phyloP scores from a whole-genome alignment of 371 early-diverging fungal genomes.

The Sporodiniella umbellata region DNA sequence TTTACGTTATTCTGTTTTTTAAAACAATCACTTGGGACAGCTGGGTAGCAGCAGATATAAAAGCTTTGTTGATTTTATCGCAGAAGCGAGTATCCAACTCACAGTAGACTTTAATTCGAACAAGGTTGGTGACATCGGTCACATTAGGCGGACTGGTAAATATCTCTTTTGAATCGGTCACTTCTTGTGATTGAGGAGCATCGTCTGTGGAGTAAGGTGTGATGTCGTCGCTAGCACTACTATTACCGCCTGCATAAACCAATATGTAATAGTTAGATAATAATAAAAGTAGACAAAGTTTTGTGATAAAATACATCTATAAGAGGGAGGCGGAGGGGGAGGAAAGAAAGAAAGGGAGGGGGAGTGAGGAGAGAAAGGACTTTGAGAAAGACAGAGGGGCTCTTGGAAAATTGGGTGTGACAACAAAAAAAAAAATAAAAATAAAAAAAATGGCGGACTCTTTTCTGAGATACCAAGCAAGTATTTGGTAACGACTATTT shows the following conservation, averaged over 20 bases:
- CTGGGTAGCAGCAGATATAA: slow-evolving; percentile 14
- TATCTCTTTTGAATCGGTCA: slow-evolving; percentile 6
- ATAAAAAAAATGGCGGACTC: no score
- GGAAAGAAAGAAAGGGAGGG: no score
- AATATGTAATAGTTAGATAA: neutral
- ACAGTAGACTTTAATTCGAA: slow-evolving; percentile 18
- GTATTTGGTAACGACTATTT: no score
- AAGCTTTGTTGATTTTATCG: slow-evolving; percentile 15
- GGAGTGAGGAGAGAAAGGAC: no score
- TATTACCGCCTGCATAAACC: neutral
- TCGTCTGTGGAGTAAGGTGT: neutral
- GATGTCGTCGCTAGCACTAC: slow-evolving; percentile 1
- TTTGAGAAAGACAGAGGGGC: no score
- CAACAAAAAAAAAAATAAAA: no score
- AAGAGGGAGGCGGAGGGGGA: no score
- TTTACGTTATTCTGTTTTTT: slow-evolving; percentile 24
- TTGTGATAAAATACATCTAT: neutral
- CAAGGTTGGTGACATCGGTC: slow-evolving; percentile 6
- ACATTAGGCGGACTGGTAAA: slow-evolving; percentile 7
- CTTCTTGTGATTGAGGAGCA: slow-evolving; percentile 8
- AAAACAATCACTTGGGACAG: slow-evolving; percentile 23
- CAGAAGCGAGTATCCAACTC: slow-evolving; percentile 18
- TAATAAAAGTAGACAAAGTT: neutral
- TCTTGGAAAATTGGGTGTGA: no score
- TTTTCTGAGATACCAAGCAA: no score